These are phyloP conservation scores for Hypoxylon subgilvum DNA, from an alignment of 495 filamentous ascomycete species.

Conservation along the genomic window DNA sequence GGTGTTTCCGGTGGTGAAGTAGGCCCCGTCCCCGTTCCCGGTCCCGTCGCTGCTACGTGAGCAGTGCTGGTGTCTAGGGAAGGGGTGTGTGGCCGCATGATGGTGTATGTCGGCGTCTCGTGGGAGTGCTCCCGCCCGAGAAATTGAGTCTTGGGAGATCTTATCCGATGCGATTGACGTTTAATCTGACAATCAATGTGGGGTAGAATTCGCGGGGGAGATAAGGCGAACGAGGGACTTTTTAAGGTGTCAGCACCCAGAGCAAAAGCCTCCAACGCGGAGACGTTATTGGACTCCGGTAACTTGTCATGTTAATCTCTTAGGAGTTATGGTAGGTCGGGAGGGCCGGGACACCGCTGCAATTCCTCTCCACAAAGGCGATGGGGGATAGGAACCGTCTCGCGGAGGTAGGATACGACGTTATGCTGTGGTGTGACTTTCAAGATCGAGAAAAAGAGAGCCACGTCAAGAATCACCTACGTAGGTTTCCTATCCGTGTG, in stretches of 20 bases:
- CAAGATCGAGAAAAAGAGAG: conserved; percentile 19
- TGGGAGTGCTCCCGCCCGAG: conserved; percentile 36
- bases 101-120: conserved; percentile 31
- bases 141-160: conserved; percentile 38
- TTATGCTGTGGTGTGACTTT: conserved; percentile 17
- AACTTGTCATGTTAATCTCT: conserved; percentile 63
- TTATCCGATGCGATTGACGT: conserved; percentile 44
- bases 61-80: conserved; percentile 53
- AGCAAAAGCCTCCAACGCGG: conserved; percentile 61
- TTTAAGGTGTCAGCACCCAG: conserved; percentile 57
- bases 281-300: conserved; percentile 58
- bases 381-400: conserved; percentile 35
- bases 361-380: conserved; percentile 47
- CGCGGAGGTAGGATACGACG: conserved; percentile 26
- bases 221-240: conserved; percentile 37
- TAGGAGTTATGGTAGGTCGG: conserved; percentile 39
- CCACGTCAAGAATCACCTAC: conserved; percentile 12
- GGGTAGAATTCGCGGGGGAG: conserved; percentile 45
- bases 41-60: conserved; percentile 44
- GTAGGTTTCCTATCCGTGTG: too few relatives aligned
- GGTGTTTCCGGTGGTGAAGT: conserved; percentile 63
- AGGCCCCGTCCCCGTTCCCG: conserved; percentile 45
- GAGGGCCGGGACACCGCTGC: conserved; percentile 47
- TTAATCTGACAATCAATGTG: conserved; percentile 46
- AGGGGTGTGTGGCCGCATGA: conserved; percentile 57